These are phyloP conservation scores for Eucalyptus tenuipes DNA, from an alignment of 345 rosid species.

Conservation along the genomic window DNA sequence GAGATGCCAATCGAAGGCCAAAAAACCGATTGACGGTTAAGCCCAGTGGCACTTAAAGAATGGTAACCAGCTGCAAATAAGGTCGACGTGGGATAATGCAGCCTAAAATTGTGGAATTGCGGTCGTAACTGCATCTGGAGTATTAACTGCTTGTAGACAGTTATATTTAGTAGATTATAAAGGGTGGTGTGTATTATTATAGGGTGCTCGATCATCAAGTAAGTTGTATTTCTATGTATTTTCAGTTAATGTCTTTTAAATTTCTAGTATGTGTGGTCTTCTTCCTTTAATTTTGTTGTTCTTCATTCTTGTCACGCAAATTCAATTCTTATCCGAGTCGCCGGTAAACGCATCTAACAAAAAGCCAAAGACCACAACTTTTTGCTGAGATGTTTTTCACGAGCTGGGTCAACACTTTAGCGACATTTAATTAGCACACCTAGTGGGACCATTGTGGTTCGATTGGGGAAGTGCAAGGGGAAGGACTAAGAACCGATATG, in stretches of 20 bases:
- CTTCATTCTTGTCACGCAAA: neutral
- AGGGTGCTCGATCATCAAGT: neutral
- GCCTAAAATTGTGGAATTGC: neutral
- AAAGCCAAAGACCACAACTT: neutral
- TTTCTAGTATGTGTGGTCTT: neutral
- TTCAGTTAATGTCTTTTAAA: neutral
- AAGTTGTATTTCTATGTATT: neutral
- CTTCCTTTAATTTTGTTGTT: neutral
- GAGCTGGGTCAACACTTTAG: neutral
- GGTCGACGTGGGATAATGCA: neutral
- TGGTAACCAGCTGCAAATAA: neutral
- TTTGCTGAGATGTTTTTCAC: neutral
- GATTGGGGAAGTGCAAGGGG: no score
- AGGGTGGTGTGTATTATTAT: neutral
- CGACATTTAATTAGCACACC: neutral
- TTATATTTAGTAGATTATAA: neutral
- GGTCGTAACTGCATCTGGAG: neutral
- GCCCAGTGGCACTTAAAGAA: neutral
- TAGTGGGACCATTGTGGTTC: neutral
- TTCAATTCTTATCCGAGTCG: neutral
- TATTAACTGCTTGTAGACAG: neutral
- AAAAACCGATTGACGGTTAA: neutral
- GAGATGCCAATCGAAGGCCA: neutral
- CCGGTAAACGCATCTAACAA: neutral
- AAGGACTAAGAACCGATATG: no score